A percentile compares a stretch with the other conserved stretches of the same genome.
Evolutionary conservation across 2,329 filamentous ascomycete species (phyloP).

Genomic region (Cladosporium halotolerans): DNA sequence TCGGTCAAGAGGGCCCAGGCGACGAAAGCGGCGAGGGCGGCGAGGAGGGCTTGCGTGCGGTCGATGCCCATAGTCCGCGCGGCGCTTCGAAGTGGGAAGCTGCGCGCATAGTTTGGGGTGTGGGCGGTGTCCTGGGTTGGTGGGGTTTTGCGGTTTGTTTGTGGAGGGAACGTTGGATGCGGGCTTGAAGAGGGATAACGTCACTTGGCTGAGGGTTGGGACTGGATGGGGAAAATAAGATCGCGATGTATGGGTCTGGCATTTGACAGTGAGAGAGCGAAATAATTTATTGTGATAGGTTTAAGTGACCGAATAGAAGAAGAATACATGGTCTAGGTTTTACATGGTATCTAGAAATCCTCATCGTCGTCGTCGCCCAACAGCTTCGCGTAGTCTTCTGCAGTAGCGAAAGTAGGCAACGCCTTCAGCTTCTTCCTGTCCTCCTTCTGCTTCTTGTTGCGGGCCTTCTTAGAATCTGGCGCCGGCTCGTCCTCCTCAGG

Average conservation of each 20-base stretch:
- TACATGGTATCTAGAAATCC: conserved; percentile 3
- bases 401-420: conserved; percentile 86
- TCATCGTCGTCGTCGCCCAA: conserved; percentile 24
- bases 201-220: neutral
- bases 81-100: conserved; percentile 6
- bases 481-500: conserved; percentile 39
- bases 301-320: too few species aligned
- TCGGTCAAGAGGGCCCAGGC: conserved; percentile 81
- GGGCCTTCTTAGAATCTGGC: conserved; percentile 29
- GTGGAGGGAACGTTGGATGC: neutral
- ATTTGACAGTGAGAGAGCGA: too few species aligned
- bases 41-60: conserved; percentile 65
- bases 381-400: conserved; percentile 81
- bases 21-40: conserved; percentile 65
- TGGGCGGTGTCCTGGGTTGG: neutral
- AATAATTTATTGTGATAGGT: too few species aligned
- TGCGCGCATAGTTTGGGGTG: conserved; percentile 7
- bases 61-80: conserved; percentile 58
- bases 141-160: neutral
- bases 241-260: too few species aligned
- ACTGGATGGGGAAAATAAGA: too few species aligned
- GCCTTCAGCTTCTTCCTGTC: conserved; percentile 81
- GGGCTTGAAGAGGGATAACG: conserved; percentile 2
- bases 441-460: conserved; percentile 45
- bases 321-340: too few species aligned